phyloP scores from a whole-genome alignment of 169 alveolate genomes.

The Plasmodium knowlesi region DNA sequence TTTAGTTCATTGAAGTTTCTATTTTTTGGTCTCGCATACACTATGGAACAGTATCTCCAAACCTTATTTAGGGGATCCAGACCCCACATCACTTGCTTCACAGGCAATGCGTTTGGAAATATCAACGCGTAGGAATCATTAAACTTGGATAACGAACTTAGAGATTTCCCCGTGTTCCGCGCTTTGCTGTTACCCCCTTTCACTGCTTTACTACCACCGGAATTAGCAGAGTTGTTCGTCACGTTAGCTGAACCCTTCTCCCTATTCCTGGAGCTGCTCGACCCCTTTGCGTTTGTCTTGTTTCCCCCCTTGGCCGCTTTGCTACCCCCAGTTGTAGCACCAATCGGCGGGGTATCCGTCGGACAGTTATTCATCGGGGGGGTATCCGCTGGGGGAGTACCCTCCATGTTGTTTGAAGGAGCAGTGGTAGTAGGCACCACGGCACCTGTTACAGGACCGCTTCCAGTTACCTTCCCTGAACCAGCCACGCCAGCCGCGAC shows the following conservation, averaged over 20 bases:
- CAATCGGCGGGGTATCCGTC: too few species aligned
- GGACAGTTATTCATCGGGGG: too few species aligned
- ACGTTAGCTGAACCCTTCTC: background rate
- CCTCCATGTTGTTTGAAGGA: too few species aligned
- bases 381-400: too few species aligned
- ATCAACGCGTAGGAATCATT: slow-evolving; percentile 55
- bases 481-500: background rate
- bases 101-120: slow-evolving; percentile 85
- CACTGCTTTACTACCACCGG: background rate
- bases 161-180: slow-evolving; percentile 22
- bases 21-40: slow-evolving; percentile 80
- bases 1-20: slow-evolving; percentile 1
- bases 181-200: slow-evolving; percentile 27
- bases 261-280: background rate
- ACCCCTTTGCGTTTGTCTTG: background rate
- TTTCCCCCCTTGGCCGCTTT: background rate
- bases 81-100: slow-evolving; percentile 85
- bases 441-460: background rate
- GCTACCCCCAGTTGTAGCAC: background rate
- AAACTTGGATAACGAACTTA: slow-evolving; percentile 20
- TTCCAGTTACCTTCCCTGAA: background rate
- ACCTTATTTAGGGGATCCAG: slow-evolving; percentile 75
- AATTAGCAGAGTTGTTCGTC: background rate
- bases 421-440: background rate
- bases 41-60: slow-evolving; percentile 82